Evolutionary conservation across 169 alveolate species (phyloP).

Genomic region (Cystoisospora suis): DNA sequence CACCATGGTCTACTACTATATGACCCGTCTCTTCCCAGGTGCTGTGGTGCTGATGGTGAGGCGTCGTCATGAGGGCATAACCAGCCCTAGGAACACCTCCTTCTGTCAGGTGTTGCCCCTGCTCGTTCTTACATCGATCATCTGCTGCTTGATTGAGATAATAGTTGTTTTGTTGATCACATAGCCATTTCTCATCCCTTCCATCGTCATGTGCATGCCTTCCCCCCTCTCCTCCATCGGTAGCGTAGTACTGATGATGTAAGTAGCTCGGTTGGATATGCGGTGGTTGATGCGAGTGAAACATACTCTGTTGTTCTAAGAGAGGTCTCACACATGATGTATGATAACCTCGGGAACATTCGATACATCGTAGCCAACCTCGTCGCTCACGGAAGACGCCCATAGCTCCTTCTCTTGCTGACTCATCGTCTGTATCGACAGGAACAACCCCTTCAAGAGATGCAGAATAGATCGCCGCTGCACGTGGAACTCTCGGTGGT

Average conservation of each 20-base stretch:
- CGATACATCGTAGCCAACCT: constrained; percentile 57
- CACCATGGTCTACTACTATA: no score
- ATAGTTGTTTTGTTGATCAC: not conserved
- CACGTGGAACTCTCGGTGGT: constrained; percentile 29
- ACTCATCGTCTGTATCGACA: constrained; percentile 8
- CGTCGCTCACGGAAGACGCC: constrained; percentile 53
- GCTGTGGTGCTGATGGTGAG: not conserved
- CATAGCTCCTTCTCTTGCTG: constrained; percentile 30
- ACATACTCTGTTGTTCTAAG: constrained; percentile 50
- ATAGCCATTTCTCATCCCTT: constrained; percentile 31
- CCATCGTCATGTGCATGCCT: not conserved
- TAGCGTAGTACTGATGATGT: constrained; percentile 1
- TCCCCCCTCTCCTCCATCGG: not conserved
- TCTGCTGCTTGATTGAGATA: constrained; percentile 16
- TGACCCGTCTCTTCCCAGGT: not conserved
- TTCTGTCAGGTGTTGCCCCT: constrained; percentile 32
- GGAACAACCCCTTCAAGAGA: not conserved
- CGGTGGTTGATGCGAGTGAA: no score
- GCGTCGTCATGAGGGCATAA: constrained; percentile 6
- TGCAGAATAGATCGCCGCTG: constrained; percentile 12
- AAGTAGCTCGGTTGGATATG: constrained; percentile 27
- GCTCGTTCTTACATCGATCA: no score
- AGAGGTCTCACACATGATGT: constrained; percentile 49
- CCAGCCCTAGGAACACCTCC: constrained; percentile 13
- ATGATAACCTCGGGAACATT: constrained; percentile 54